phyloP scores from a whole-genome alignment of 2,329 filamentous ascomycete species.

The Ophiocordyceps robertsii region DNA sequence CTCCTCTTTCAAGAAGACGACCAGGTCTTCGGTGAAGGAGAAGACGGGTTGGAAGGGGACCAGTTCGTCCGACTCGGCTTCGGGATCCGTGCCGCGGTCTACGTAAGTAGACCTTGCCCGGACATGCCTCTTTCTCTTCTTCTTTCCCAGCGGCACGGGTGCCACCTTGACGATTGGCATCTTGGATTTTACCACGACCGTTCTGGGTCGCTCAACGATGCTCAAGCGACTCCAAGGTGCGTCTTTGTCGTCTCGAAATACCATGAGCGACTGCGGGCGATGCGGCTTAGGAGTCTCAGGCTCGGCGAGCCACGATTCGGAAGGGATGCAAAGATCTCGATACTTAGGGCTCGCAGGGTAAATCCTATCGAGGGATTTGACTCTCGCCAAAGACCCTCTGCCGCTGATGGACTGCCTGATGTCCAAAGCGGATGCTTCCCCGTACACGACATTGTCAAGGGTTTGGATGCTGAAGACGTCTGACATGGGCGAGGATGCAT shows the following conservation, averaged over 20 bases:
- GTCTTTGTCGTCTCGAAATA: constrained; percentile 10
- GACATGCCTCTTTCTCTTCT: constrained; percentile 13
- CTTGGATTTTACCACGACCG: constrained; percentile 16
- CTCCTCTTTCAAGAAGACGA: constrained; percentile 38
- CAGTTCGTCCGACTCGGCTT: constrained; percentile 9
- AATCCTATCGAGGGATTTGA: constrained; percentile 24
- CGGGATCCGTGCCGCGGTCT: constrained; percentile 26
- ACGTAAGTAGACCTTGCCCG: constrained; percentile 17
- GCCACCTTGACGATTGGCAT: constrained; percentile 15
- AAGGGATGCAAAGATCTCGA: constrained; percentile 16
- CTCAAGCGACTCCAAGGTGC: constrained; percentile 9
- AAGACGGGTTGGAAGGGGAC: constrained; percentile 29
- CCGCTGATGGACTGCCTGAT: constrained; percentile 14
- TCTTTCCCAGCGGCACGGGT: constrained; percentile 15
- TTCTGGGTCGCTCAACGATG: constrained; percentile 14
- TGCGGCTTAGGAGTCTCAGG: constrained; percentile 5
- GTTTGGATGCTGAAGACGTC: constrained; percentile 20
- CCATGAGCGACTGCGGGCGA: constrained; percentile 15
- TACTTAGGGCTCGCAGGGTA: constrained; percentile 16
- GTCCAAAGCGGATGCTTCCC: constrained; percentile 25
- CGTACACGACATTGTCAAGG: constrained; percentile 23
- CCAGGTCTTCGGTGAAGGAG: constrained; percentile 39
- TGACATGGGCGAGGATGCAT: constrained; percentile 17
- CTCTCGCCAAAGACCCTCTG: constrained; percentile 13
- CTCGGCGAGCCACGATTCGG: constrained; percentile 8